Evolutionary conservation across 352 stramenopile species (phyloP).

Genomic region (Elongisporangium undulatum): DNA sequence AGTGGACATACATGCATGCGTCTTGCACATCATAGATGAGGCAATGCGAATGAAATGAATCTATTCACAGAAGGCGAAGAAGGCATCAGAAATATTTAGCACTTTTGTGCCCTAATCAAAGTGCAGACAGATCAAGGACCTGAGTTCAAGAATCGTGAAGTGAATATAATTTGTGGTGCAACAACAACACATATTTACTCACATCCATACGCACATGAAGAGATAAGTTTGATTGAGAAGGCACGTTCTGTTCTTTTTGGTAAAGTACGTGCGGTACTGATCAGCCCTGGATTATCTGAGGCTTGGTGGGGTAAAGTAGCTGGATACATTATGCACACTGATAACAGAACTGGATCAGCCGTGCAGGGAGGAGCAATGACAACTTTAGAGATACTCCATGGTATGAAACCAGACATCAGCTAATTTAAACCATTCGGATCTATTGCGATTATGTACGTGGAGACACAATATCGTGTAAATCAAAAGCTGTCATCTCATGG

Average conservation of each 20-base stretch:
- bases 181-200: constrained; percentile 4
- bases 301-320: not conserved
- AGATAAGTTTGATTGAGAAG: constrained; percentile 7
- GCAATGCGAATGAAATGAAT: not conserved
- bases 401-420: not conserved
- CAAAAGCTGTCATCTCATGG: not conserved
- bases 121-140: not conserved
- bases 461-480: not conserved
- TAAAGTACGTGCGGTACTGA: constrained; percentile 7
- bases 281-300: not conserved
- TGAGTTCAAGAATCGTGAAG: not conserved
- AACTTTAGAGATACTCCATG: not conserved
- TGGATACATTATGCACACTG: not conserved
- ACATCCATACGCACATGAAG: constrained; percentile 8
- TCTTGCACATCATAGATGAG: not conserved
- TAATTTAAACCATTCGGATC: not conserved
- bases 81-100: not conserved
- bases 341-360: not conserved
- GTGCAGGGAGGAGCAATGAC: not conserved
- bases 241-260: not conserved
- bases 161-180: not conserved
- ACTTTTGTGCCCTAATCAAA: not conserved
- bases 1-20: not conserved
- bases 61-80: not conserved
- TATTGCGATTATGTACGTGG: not conserved